Conservation (phyloP, 805 yeast species). For the Candida takata region DNA sequence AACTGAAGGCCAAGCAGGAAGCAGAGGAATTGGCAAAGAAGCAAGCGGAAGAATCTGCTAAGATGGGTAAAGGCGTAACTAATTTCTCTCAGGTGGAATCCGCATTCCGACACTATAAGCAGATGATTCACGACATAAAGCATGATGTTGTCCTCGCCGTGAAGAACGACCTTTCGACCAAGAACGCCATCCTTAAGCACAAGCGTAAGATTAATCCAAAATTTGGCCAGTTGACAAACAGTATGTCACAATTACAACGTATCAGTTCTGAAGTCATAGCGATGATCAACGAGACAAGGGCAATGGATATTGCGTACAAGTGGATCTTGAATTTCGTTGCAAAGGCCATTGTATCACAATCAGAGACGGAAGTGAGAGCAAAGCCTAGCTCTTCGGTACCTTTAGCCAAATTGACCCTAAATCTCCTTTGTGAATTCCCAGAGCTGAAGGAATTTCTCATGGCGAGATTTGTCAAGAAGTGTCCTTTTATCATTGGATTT, state of each 20-base stretch:
- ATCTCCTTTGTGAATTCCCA: conserved; percentile 42
- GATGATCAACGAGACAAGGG: conserved; percentile 42
- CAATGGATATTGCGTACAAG: conserved; percentile 45
- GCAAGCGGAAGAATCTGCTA: conserved; percentile 14
- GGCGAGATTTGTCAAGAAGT: conserved; percentile 85
- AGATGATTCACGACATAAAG: conserved; percentile 54
- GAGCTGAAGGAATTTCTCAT: conserved; percentile 35
- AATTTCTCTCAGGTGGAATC: conserved; percentile 33
- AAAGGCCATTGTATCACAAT: conserved; percentile 81
- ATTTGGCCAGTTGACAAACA: conserved; percentile 85
- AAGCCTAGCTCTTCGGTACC: conserved; percentile 75
- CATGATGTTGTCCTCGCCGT: conserved; percentile 49
- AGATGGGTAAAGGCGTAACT: conserved; percentile 27
- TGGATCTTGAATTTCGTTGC: conserved; percentile 82
- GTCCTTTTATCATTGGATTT: conserved; percentile 84
- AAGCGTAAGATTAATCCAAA: conserved; percentile 79
- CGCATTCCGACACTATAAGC: conserved; percentile 40
- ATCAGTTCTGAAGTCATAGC: conserved; percentile 45
- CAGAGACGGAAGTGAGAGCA: conserved; percentile 86
- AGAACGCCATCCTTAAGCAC: conserved; percentile 47
- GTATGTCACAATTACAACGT: conserved; percentile 47
- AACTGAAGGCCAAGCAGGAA: conserved; percentile 17
- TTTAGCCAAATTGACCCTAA: conserved; percentile 56
- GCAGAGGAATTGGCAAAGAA: conserved; percentile 12
- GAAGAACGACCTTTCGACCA: conserved; percentile 42